Evolutionary conservation across 2,329 filamentous ascomycete species (phyloP).

Genomic region (Botrytis hyacinthi): DNA sequence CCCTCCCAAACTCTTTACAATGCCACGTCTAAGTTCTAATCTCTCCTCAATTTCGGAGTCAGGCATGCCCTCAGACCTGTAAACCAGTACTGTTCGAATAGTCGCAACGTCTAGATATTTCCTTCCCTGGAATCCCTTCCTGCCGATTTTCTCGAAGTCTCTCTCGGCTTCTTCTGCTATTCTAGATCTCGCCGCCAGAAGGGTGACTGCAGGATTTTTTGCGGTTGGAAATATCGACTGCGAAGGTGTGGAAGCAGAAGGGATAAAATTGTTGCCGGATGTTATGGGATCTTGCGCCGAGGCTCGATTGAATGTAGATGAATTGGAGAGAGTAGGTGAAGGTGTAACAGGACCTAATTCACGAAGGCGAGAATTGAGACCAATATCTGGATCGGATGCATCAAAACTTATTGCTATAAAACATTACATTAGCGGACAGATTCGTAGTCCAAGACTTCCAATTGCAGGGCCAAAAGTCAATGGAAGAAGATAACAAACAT

Average conservation of each 20-base stretch:
- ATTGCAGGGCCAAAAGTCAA: neutral
- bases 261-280: slow-evolving; percentile 25
- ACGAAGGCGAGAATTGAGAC: slow-evolving; percentile 30
- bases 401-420: slow-evolving; percentile 23
- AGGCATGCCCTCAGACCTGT: slow-evolving; percentile 43
- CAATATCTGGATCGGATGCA: slow-evolving; percentile 27
- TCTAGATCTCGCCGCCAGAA: slow-evolving; percentile 48
- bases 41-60: slow-evolving; percentile 39
- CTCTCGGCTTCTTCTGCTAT: slow-evolving; percentile 59
- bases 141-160: slow-evolving; percentile 49
- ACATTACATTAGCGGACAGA: neutral
- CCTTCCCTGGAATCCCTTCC: slow-evolving; percentile 41
- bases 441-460: too few species aligned
- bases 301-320: slow-evolving; percentile 32
- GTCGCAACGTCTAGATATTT: slow-evolving; percentile 50
- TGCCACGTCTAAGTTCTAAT: slow-evolving; percentile 45
- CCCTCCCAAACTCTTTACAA: slow-evolving; percentile 40
- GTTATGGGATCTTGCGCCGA: slow-evolving; percentile 9
- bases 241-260: slow-evolving; percentile 29
- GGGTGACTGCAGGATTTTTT: slow-evolving; percentile 31
- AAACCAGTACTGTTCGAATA: slow-evolving; percentile 48
- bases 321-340: slow-evolving; percentile 34
- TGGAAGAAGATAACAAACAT: slow-evolving; percentile 13
- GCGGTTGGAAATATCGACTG: slow-evolving; percentile 31
- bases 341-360: slow-evolving; percentile 35